Evolutionary conservation across 1,284 basidiomycete species (phyloP), one percentile per base, ranked within the genome.

Genomic region (Phellopilus nigrolimitatus): DNA sequence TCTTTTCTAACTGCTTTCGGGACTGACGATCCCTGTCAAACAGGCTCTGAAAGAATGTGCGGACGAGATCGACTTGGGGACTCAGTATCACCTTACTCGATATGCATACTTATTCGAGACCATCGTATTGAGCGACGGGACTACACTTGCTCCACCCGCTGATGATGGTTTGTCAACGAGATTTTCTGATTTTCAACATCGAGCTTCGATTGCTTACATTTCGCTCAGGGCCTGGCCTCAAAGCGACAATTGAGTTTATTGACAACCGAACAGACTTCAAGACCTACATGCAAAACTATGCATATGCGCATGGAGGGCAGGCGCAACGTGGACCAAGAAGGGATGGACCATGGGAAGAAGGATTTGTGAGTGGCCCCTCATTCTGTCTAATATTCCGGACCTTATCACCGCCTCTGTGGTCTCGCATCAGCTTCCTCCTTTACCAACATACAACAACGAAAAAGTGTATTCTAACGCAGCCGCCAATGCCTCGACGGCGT

Each of bases 181-280:
- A n/a, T n/a, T n/a, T n/a, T n/a, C 56, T 8, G 51, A 22, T 56
- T 45, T 39, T 25, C 19, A 12, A 42, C 50, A 5, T 30, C 15
- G 33, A 6, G 48, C 21, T 21, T 42, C 17, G n/a, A 19, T 49
- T 50, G 21, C 43, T 53, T 28, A 28, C 12, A 37, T 28, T 31
- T 46, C 44, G 39, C 47, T 54, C 63, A 83, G 80, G 76, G 3
- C 72, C 80, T 7, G 95, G 95, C 2, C 72, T 99, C 41, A 97
- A 95, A 65, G 73, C 84, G 0, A 82, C 91, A 5, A 87, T 90
- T 51, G 94, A 98, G 65, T 77, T 80, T 7, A 97, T 99, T 60
- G 95, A 99, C 70, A 95, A 95, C 62, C 82, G 92, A 22, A 75
- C 82, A 36, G 97, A 99, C 69, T 99, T 99, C 72, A 95, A 90